Base-by-base conservation (phyloP, 2,329 filamentous ascomycete genomes). In the Niveomyces coronatus region DNA sequence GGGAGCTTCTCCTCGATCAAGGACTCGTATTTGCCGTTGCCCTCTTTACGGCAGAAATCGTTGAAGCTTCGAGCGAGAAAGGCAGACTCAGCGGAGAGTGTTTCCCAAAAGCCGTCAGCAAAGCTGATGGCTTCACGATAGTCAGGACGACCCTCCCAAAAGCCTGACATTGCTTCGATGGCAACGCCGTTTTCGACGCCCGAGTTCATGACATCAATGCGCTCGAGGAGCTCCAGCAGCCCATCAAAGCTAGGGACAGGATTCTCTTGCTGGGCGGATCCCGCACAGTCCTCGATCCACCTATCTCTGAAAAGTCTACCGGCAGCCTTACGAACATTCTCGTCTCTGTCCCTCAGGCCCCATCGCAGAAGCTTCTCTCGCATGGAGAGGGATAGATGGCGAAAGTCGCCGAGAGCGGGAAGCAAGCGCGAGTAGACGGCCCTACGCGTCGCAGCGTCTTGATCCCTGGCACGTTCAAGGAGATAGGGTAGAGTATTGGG, bases 271-370 rank as follows among this genome's bases (percentile, higher is more conserved):
- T 79, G 72, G 7, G 70, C 65, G 2, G 74, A 68, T 3, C 81
- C 81, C 5, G 84, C 87, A 50, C 88, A 95, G 53, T 96, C 86
- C 54, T 96, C 89, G 44, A 98, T 89, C 91, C 91, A 98, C n/a
- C 86, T 77, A 53, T 95, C 88, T 44, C 83, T 79, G 63, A 98
- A 98, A 6, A 96, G 68, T 31, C 85, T 81, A 7, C 84, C 86
- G 4, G 91, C 85, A 8, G 89, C 89, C 57, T 94, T 94, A 37
- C 88, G 79, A 10, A 98, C 91, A 49, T 83, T 86, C 48, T 96
- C 89, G 48, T 98, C 91, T 58, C 91, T 77, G 56, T 98, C 91
- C 27, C 88, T 79, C 28, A 98, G 67, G 35, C 91, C 91, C 91
- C 91, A 98, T 27, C 91, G 77, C 19, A 98, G 71, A 22, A 98